Percentiles rank a stretch among this genome's conserved stretches.
These are phyloP conservation scores for Tillandsia fasciculata DNA, from an alignment of 176 grass and related monocot species.

Conservation along the genomic window DNA sequence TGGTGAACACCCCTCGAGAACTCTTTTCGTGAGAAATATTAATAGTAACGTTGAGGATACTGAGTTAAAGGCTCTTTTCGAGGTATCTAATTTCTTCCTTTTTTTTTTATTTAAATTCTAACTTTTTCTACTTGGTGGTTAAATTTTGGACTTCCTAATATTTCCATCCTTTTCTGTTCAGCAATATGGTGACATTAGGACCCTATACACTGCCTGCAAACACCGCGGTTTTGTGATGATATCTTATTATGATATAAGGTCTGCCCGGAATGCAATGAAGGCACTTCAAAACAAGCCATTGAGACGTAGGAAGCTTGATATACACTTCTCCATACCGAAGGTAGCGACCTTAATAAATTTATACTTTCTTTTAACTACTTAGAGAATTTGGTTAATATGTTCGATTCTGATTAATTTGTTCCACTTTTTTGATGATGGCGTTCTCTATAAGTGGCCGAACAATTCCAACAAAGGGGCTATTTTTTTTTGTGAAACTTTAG, in stretches of 20 bases:
- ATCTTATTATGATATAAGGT: conserved; percentile 61
- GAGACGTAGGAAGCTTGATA: conserved; percentile 41
- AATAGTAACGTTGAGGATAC: conserved; percentile 37
- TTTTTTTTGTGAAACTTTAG: too few species aligned
- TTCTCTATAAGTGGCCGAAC: too few species aligned
- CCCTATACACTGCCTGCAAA: conserved; percentile 47
- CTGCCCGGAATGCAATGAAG: conserved; percentile 40
- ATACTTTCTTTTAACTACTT: conserved; percentile 8
- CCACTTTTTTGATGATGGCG: neutral
- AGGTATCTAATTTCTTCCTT: conserved; percentile 25
- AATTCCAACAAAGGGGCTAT: too few species aligned
- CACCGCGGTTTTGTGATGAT: conserved; percentile 47
- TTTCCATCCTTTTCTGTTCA: conserved; percentile 18
- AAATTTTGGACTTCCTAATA: conserved; percentile 11
- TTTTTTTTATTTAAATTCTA: neutral
- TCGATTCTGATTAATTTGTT: neutral
- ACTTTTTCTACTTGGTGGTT: conserved; percentile 3
- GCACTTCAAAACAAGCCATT: conserved; percentile 43
- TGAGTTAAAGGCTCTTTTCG: conserved; percentile 42
- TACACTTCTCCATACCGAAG: conserved; percentile 56
- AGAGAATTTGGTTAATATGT: neutral
- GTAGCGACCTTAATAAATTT: conserved; percentile 15
- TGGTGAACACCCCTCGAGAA: conserved; percentile 37
- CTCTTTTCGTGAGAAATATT: conserved; percentile 57
- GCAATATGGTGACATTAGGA: conserved; percentile 61